These are phyloP conservation scores for Zoysia pacifica DNA, from an alignment of 176 grass and related monocot genomes.

Conservation along the genomic window DNA sequence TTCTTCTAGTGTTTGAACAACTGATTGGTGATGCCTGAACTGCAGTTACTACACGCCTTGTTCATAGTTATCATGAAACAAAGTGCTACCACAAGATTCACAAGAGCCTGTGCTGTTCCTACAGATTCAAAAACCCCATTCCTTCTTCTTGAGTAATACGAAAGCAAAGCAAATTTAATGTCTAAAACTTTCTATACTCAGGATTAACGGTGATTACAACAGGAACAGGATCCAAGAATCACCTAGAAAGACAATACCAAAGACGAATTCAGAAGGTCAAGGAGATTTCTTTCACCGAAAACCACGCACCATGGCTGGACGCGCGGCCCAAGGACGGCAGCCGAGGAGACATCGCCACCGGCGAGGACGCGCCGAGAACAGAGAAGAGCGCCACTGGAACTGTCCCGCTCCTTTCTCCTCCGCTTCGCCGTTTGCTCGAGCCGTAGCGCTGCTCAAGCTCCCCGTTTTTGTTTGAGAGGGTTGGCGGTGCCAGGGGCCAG, in stretches of 20 bases:
- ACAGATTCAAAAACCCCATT: too few relatives aligned
- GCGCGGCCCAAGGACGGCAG: neutral
- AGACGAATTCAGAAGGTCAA: neutral
- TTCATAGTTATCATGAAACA: too few relatives aligned
- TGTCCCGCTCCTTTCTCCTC: neutral
- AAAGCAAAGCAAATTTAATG: too few relatives aligned
- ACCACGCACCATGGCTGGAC: neutral
- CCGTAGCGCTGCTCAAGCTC: neutral
- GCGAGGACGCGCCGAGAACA: conserved; percentile 21
- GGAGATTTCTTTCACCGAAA: neutral
- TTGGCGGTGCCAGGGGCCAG: too few relatives aligned
- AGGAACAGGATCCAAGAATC: neutral
- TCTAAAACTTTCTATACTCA: too few relatives aligned
- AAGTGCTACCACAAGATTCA: too few relatives aligned
- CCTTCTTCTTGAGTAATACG: too few relatives aligned
- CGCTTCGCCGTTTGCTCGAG: neutral
- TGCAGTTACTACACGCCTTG: neutral
- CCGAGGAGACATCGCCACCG: neutral
- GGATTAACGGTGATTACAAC: neutral
- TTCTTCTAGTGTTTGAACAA: too few relatives aligned
- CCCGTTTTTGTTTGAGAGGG: conserved; percentile 22
- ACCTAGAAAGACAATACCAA: neutral
- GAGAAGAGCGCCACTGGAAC: conserved; percentile 35
- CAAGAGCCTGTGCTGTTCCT: too few relatives aligned
- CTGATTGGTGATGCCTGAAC: too few relatives aligned